These are phyloP conservation scores for Phytophthora ramorum DNA, from an alignment of 352 stramenopile genomes.

Conservation along the genomic window DNA sequence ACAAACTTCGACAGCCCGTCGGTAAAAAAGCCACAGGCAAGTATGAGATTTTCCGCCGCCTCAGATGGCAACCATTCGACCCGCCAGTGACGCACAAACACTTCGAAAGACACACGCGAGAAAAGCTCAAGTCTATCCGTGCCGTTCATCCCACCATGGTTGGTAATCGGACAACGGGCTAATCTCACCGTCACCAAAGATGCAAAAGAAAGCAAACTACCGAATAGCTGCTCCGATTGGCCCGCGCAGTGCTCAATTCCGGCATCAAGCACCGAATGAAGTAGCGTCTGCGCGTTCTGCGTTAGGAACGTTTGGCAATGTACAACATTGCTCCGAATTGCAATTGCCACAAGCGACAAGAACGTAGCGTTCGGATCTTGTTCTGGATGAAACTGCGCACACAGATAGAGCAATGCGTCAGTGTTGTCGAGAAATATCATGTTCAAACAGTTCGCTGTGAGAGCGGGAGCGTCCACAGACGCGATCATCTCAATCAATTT, in stretches of 20 bases:
- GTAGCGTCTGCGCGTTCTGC: background rate
- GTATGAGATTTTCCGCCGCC: conserved; percentile 14
- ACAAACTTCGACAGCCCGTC: conserved; percentile 13
- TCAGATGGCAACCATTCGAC: conserved; percentile 8
- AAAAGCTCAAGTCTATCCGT: conserved; percentile 9
- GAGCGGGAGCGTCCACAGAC: conserved; percentile 11
- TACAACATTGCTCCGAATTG: conserved; percentile 6
- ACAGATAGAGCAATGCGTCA: conserved; percentile 25
- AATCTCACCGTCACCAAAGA: conserved; percentile 17
- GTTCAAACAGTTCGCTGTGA: conserved; percentile 22
- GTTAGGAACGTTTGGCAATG: conserved; percentile 27
- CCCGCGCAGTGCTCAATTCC: conserved; percentile 12
- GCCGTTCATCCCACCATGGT: background rate
- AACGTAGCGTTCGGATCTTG: conserved; percentile 16
- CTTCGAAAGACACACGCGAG: conserved; percentile 24
- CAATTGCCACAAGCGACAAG: conserved; percentile 22
- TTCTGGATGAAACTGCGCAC: conserved; percentile 16
- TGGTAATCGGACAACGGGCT: conserved; percentile 4
- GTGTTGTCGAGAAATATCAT: conserved; percentile 26
- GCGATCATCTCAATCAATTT: conserved; percentile 20
- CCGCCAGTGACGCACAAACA: conserved; percentile 12
- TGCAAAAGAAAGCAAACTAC: conserved; percentile 10
- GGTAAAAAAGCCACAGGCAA: conserved; percentile 22
- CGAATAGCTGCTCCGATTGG: conserved; percentile 2
- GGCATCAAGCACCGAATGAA: conserved; percentile 26